Evolutionary conservation across 345 rosid species (phyloP), one percentile per base, ranked within the genome.

Genomic region (Physaria fendleri): DNA sequence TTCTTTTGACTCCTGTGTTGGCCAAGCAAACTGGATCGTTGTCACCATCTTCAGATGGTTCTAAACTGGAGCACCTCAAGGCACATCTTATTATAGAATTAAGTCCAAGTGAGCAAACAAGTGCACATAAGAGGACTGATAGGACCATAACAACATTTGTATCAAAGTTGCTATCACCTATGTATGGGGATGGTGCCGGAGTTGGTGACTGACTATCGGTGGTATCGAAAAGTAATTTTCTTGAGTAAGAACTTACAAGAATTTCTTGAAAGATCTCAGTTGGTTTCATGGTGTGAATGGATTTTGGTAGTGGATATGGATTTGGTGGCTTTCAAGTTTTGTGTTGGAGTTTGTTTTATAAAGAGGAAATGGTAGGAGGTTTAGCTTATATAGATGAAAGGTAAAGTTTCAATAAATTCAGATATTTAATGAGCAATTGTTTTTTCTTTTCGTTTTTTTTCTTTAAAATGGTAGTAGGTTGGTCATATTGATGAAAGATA

Each of bases 71-170:
- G 73, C 92, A 85, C 59, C 83, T 75, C 52, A 90, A 66, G 21
- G 82, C 87, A 56, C 96, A 90, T 42, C 85, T 74, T 17, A 82
- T 69, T 64, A 87, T 75, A 48, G 86, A 83, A 52, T 87, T 82
- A 35, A 85, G 66, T 12, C 89, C 97, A 8, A 90, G 82, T 35
- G 89, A 83, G 70, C 91, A 87, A 58, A 87, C 80, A 2, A 87
- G 63, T 57, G 92, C 98, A 65, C 96, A 91, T 13, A 88, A 54
- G 43, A 91, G 86, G 25, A 90, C 89, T n/a, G 96, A 81, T 40
- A 91, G 77, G 37, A 87, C 81, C 82, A 91, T 85, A 12, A 88
- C 79, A 47, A 88, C 77, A 53, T 91, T 85, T 16, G 96, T 77
- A 55, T 85, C 83, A 34, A 85, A 81, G 69, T 64, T 64, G 77